Percentiles rank a stretch among this genome's conserved stretches.
Conservation (phyloP, 345 rosid species). For the Gossypium sturtianum region DNA sequence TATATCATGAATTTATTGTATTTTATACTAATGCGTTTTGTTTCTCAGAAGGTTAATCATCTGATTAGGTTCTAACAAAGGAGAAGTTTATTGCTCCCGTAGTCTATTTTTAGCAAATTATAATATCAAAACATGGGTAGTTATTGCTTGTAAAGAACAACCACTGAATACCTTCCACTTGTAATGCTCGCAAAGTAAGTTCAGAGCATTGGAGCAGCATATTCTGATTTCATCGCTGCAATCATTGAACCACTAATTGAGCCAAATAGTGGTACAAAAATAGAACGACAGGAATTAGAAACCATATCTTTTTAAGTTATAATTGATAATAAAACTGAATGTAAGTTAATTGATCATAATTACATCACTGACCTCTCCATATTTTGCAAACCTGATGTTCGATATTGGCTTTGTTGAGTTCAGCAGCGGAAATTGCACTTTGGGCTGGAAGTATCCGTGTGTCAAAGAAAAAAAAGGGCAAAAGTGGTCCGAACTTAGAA, state of each 20-base stretch:
- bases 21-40: background rate
- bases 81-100: background rate
- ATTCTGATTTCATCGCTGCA: constrained; percentile 45
- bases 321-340: background rate
- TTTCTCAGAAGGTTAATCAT: background rate
- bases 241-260: constrained; percentile 64
- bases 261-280: constrained; percentile 23
- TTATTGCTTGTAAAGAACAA: background rate
- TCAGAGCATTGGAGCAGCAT: constrained; percentile 44
- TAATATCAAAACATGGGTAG: background rate
- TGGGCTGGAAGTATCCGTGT: constrained; percentile 27
- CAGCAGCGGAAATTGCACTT: constrained; percentile 42
- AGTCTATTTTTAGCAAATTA: background rate
- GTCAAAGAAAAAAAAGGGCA: background rate
- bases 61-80: background rate
- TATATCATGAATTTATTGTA: background rate
- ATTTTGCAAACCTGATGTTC: constrained; percentile 47
- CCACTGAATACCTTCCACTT: constrained; percentile 57
- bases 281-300: background rate
- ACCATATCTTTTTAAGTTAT: background rate
- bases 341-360: background rate
- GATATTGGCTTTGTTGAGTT: constrained; percentile 30
- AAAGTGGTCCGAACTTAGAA: background rate
- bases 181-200: constrained; percentile 29
- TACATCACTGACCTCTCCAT: constrained; percentile 40